Base-by-base conservation (phyloP, 345 rosid species). In the Alliaria petiolata region DNA sequence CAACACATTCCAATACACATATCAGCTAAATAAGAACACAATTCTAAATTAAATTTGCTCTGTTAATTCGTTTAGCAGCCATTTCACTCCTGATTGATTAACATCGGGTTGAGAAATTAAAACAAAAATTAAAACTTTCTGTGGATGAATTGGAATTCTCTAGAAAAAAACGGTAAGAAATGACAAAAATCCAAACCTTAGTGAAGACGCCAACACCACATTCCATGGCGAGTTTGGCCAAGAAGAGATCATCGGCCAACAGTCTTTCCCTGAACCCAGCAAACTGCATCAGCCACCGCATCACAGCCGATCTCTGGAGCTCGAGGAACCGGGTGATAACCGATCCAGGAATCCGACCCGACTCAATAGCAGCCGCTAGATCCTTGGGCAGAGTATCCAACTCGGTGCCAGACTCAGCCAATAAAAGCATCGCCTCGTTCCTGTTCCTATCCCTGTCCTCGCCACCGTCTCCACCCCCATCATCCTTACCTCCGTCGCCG, bases 141-240 rank as follows among this genome's bases (percentile, higher is more conserved):
- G 5, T 33, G 2, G 31, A 54, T 42, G 59, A 50, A 28, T 28
- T 28, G 31, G n/a, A 25, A 17, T 17, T 16, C 13, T 46, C 28
- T 2, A 68, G 50, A 20, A 2, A n/a, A n/a, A n/a, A 50, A 7
- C 3, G 11, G 8, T 12, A 16, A 33, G 12, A 31, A 56, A 30
- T 19, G 13, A 16, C 17, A 20, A 51, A 13, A 35, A 51, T 22
- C n/a, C 4, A 69, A 68, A 91, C 98, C 97, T 93, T 91, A 6
- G 97, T 91, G 84, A 93, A 93, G 68, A 93, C 65, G 4, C 99
- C 97, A 53, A 93, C 97, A 34, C 97, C 96, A 66, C 99, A 93
- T 42, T 93, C 99, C 76, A 93, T 84, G 16, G 59, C 83, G 58
- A 91, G 78, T 75, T 93, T 89, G 17, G 99, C 97, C 26, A 93